These are phyloP conservation scores for Rhamnella rubrinervis DNA, from an alignment of 331 rosid genomes.

Conservation along the genomic window DNA sequence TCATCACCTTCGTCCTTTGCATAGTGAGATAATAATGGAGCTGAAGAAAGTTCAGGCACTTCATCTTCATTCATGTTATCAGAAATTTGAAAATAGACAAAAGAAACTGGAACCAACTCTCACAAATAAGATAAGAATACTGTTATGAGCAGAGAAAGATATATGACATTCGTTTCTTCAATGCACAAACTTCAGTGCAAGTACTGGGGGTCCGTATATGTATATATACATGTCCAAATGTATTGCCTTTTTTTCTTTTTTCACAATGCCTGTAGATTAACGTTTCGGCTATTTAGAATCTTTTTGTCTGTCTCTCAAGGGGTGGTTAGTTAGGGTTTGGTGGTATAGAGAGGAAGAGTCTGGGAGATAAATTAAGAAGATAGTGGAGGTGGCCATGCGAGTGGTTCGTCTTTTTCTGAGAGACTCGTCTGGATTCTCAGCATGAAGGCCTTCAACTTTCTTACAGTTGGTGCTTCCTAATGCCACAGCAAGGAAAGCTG, in stretches of 20 bases:
- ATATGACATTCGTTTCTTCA: too few species aligned
- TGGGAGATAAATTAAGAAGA: background rate
- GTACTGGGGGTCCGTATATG: too few species aligned
- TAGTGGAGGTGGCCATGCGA: background rate
- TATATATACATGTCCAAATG: too few species aligned
- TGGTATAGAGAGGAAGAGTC: slow-evolving; percentile 1
- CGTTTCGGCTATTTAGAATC: background rate
- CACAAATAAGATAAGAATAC: too few species aligned
- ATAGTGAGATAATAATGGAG: slow-evolving; percentile 11
- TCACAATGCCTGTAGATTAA: background rate
- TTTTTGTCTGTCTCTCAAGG: background rate
- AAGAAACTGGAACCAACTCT: too few species aligned
- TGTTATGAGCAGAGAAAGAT: too few species aligned
- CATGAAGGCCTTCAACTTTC: background rate
- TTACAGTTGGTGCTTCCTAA: slow-evolving; percentile 9
- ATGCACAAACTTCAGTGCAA: too few species aligned
- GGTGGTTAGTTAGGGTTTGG: slow-evolving; percentile 24
- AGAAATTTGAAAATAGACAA: too few species aligned
- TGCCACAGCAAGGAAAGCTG: slow-evolving; percentile 24
- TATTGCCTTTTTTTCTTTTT: too few species aligned
- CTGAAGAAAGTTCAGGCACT: background rate
- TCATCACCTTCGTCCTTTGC: background rate
- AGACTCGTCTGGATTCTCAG: background rate
- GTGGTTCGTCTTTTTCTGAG: slow-evolving; percentile 18
- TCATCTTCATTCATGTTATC: background rate